A percentile compares a stretch with the other conserved stretches of the same genome.
These are phyloP conservation scores for Epichloe sibirici DNA, from an alignment of 2,329 filamentous ascomycete genomes.

Conservation along the genomic window DNA sequence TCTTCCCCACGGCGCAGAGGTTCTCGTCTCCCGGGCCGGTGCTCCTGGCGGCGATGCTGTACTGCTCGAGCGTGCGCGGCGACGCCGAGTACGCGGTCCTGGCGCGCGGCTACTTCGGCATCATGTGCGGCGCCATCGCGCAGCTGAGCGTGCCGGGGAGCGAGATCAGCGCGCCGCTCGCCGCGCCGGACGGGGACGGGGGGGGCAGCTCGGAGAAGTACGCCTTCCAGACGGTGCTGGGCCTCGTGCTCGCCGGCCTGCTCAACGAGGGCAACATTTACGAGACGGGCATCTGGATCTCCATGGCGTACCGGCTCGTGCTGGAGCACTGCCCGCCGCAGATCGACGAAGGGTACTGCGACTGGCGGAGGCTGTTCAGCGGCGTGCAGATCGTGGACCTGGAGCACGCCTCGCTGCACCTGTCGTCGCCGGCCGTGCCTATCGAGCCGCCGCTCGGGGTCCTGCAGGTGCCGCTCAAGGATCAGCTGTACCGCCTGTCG, in stretches of 20 bases:
- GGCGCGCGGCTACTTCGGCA: slow-evolving; percentile 25
- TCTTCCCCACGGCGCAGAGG: slow-evolving; percentile 28
- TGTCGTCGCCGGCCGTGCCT: slow-evolving; percentile 28
- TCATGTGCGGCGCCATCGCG: slow-evolving; percentile 26
- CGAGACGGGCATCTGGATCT: slow-evolving; percentile 31
- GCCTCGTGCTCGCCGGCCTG: slow-evolving; percentile 27
- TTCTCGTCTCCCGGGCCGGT: slow-evolving; percentile 30
- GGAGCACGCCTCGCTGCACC: slow-evolving; percentile 29
- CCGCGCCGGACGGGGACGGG: slow-evolving; percentile 9
- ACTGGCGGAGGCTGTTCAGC: slow-evolving; percentile 29
- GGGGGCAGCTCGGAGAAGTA: slow-evolving; percentile 18
- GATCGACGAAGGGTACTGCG: slow-evolving; percentile 22
- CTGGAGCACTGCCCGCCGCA: slow-evolving; percentile 28
- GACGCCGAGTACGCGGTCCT: slow-evolving; percentile 21
- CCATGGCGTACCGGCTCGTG: slow-evolving; percentile 28
- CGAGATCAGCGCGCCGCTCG: slow-evolving; percentile 14
- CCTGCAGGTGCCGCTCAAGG: slow-evolving; percentile 24
- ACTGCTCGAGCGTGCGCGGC: slow-evolving; percentile 25
- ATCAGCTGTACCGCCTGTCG: slow-evolving; percentile 28
- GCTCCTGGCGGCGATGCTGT: slow-evolving; percentile 31
- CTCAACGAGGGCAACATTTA: slow-evolving; percentile 28
- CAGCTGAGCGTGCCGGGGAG: slow-evolving; percentile 26
- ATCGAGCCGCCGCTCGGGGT: slow-evolving; percentile 24
- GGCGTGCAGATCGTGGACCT: slow-evolving; percentile 29
- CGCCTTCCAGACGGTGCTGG: slow-evolving; percentile 30